Conservation (phyloP, 2,329 filamentous ascomycete species). For the Arachnomyces sp. region DNA sequence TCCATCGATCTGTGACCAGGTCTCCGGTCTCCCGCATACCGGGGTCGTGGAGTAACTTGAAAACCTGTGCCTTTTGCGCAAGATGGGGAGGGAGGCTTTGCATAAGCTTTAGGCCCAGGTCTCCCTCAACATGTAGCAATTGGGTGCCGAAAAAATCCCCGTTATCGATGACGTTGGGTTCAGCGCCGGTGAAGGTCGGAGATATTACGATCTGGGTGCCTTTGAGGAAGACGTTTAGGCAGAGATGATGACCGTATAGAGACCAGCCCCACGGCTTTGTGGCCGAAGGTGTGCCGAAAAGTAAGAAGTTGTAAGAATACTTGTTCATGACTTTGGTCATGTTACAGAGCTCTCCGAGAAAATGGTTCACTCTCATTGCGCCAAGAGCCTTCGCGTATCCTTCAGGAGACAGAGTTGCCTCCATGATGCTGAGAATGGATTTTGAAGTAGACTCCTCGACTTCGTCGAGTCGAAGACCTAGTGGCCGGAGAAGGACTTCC, state of each 20-base stretch:
- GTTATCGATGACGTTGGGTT: conserved; percentile 66
- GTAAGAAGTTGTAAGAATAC: conserved; percentile 66
- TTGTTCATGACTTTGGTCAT: conserved; percentile 61
- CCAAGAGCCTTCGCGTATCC: conserved; percentile 63
- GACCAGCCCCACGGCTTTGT: conserved; percentile 61
- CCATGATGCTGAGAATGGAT: conserved; percentile 50
- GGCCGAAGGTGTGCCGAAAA: conserved; percentile 58
- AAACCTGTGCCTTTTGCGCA: conserved; percentile 50
- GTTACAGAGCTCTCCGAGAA: conserved; percentile 61
- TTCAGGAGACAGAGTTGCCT: conserved; percentile 56
- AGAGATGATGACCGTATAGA: conserved; percentile 74
- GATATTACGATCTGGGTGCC: conserved; percentile 58
- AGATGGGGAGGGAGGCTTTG: conserved; percentile 47
- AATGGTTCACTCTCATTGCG: conserved; percentile 69
- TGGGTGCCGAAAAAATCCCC: conserved; percentile 57
- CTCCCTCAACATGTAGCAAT: conserved; percentile 60
- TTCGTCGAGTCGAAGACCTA: conserved; percentile 65
- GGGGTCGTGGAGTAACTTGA: conserved; percentile 54
- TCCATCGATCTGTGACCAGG: conserved; percentile 57
- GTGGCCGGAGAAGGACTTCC: conserved; percentile 61
- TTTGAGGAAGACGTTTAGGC: conserved; percentile 63
- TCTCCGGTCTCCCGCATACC: conserved; percentile 51
- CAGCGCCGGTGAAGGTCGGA: conserved; percentile 72
- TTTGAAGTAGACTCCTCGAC: conserved; percentile 38
- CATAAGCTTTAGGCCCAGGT: conserved; percentile 61